These are phyloP conservation scores for Oehlia diaphana DNA, from an alignment of 192 early-diverging fungal species.

Conservation along the genomic window DNA sequence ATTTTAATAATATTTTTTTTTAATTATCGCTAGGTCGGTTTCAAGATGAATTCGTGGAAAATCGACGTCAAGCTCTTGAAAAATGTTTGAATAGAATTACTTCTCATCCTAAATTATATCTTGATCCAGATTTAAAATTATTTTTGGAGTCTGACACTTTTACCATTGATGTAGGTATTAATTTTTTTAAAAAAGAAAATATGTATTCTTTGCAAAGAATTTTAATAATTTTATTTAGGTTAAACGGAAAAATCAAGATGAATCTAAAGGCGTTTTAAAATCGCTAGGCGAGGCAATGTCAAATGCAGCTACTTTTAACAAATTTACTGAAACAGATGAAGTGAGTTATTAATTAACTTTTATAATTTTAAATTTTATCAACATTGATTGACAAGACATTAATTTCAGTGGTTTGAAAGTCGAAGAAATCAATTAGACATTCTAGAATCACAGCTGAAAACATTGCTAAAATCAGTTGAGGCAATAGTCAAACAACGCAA, in stretches of 20 bases:
- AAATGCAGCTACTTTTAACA: conserved; percentile 59
- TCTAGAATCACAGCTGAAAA: conserved; percentile 75
- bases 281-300: conserved; percentile 75
- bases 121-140: conserved; percentile 76
- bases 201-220: not conserved
- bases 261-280: conserved; percentile 55
- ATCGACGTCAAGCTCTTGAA: conserved; percentile 79
- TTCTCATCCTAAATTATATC: conserved; percentile 78
- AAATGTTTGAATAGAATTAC: conserved; percentile 79
- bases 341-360: conserved; percentile 16
- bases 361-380: not conserved
- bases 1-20: not conserved
- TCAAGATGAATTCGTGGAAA: conserved; percentile 94
- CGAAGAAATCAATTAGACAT: conserved; percentile 74
- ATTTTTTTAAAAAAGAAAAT: not conserved
- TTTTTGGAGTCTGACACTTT: conserved; percentile 91
- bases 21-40: conserved; percentile 65
- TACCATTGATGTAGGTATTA: conserved; percentile 56
- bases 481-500: conserved; percentile 72
- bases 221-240: conserved; percentile 38
- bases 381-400: not conserved
- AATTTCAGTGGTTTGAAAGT: conserved; percentile 64
- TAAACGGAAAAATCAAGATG: conserved; percentile 50
- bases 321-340: conserved; percentile 73
- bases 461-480: conserved; percentile 76